Evolutionary conservation across 202 grass and related monocot genomes (phyloP).

Genomic region (Panicum hallii): DNA sequence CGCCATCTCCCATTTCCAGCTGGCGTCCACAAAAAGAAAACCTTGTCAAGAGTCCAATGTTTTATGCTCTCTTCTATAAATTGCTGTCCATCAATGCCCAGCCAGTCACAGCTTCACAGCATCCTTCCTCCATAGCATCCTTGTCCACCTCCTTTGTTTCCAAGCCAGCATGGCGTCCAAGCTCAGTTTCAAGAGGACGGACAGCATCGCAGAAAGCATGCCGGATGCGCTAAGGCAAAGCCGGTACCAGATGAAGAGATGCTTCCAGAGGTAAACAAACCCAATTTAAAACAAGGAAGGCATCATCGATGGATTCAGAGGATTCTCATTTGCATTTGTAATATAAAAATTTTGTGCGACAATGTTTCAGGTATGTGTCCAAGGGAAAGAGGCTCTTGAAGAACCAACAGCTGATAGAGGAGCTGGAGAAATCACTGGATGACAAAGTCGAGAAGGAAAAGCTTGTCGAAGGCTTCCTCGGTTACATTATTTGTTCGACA

Average conservation of each 20-base stretch:
- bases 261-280: slow-evolving; percentile 76
- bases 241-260: slow-evolving; percentile 98
- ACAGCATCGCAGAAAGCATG: slow-evolving; percentile 91
- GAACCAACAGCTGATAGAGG: slow-evolving; percentile 82
- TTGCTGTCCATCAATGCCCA: slow-evolving; percentile 34
- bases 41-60: slow-evolving; percentile 34
- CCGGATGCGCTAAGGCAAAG: slow-evolving; percentile 80
- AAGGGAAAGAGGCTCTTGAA: slow-evolving; percentile 91
- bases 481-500: slow-evolving; percentile 83
- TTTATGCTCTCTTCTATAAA: slow-evolving; percentile 59
- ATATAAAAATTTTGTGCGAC: not conserved
- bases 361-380: slow-evolving; percentile 72
- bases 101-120: slow-evolving; percentile 30
- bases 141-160: not conserved
- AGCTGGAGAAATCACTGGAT: slow-evolving; percentile 84
- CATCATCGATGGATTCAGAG: not conserved
- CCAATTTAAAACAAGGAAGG: not conserved
- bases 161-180: slow-evolving; percentile 48
- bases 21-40: slow-evolving; percentile 54
- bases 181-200: slow-evolving; percentile 81
- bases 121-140: slow-evolving; percentile 25
- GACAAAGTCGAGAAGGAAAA: slow-evolving; percentile 87
- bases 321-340: slow-evolving; percentile 6
- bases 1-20: slow-evolving; percentile 57
- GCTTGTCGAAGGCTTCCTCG: slow-evolving; percentile 85